Base-by-base conservation (phyloP, 1,284 basidiomycete genomes). In the Microbotryum lychnidis-dioicae region DNA sequence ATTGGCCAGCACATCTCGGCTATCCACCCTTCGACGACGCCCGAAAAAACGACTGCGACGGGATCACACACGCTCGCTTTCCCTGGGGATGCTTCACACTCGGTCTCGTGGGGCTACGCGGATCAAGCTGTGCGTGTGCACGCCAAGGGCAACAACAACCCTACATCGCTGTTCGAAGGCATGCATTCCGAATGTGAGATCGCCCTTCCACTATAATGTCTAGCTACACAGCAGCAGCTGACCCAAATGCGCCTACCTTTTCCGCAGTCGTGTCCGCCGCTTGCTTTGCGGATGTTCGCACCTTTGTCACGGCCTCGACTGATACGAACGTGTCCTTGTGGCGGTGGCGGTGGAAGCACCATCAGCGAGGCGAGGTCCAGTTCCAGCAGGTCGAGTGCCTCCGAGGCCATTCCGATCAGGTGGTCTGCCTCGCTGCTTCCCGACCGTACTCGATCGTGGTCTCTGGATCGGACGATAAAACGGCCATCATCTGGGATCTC, bases 401-500 rank as follows among this genome's bases (percentile, higher is more conserved):
- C 78, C 82, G 87, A 6, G 84, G 87, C 14, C 90, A 92, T 70
- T 82, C 81, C 2, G 80, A 82, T 21, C 78, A 81, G 29, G 83
- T 96, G 8, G 74, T 81, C 0, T 86, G 84, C 69, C 78, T 96
- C 3, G 78, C 85, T 4, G 85, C 87, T 0, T 94, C 88, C 18
- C 79, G 86, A 42, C 77, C 85, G 0, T 96, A 91, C 91, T 89
- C 87, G 2, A 72, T 93, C 23, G 82, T 85, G 18, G 83, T 94
- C 51, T 93, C 87, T 64, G 91, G 91, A 7, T 87, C 88, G 7
- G 81, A 82, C 63, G 91, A 96, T 69, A 87, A 89, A 1, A 88
- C 84, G 62, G 90, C 87, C 0, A 86, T 87, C 18, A 70, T 96
- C 8, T 97, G 93, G 93, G 93, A 97, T 73, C 79, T 91, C 58